Percentiles rank a stretch among this genome's conserved stretches.
Conservation (phyloP, 805 yeast species). For the Trichomonascus vanleenenianus region DNA sequence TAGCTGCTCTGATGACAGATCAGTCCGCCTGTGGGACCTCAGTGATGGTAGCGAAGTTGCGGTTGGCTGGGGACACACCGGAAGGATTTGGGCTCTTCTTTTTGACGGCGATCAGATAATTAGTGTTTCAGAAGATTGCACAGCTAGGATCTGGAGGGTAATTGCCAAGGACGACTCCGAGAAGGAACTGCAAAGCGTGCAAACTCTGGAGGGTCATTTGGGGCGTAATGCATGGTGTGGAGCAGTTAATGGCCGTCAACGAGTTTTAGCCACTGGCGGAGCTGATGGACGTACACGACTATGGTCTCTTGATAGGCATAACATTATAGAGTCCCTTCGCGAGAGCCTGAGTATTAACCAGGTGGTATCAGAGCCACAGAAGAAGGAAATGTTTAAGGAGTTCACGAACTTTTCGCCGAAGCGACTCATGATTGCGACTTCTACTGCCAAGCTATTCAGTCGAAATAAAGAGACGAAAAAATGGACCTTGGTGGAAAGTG, state of each 20-base stretch:
- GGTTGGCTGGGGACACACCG: conserved; percentile 94
- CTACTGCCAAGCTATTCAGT: conserved; percentile 46
- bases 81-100: conserved; percentile 81
- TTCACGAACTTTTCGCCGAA: conserved; percentile 39
- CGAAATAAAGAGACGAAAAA: conserved; percentile 9
- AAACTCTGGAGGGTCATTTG: conserved; percentile 58
- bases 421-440: conserved; percentile 44
- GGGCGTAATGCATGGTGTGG: conserved; percentile 80
- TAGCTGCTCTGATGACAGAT: conserved; percentile 91
- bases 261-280: conserved; percentile 75
- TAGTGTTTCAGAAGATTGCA: conserved; percentile 81
- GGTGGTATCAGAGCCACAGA: conserved; percentile 10
- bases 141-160: conserved; percentile 64
- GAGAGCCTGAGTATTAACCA: neutral
- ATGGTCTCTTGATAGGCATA: conserved; percentile 35
- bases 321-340: neutral
- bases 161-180: conserved; percentile 27
- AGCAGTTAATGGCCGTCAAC: conserved; percentile 49
- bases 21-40: conserved; percentile 69
- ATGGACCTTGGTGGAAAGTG: conserved; percentile 11
- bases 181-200: conserved; percentile 33
- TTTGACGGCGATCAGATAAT: conserved; percentile 42
- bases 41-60: conserved; percentile 51
- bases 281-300: conserved; percentile 80
- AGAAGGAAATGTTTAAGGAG: conserved; percentile 55